These are phyloP conservation scores for Wilhelminamyces savonicus DNA, from an alignment of 805 yeast species.

Conservation along the genomic window DNA sequence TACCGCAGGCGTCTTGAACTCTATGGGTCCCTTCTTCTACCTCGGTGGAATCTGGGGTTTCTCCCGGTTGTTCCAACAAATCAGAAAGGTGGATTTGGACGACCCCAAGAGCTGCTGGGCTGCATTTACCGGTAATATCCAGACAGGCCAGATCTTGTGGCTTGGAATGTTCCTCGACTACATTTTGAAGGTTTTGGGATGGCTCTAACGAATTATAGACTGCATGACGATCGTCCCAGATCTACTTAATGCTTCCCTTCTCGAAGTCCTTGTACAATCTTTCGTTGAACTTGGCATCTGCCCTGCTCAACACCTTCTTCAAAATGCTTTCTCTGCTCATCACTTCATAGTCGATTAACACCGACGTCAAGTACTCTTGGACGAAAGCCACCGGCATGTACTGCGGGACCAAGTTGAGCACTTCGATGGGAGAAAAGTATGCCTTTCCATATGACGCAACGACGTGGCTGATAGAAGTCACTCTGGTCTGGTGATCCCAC, in stretches of 20 bases:
- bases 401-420: slow-evolving; percentile 24
- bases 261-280: slow-evolving; percentile 15
- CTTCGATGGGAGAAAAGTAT: slow-evolving; percentile 16
- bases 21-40: slow-evolving; percentile 84
- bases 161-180: slow-evolving; percentile 65
- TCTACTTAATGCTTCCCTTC: neutral
- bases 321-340: slow-evolving; percentile 11
- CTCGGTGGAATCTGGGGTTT: slow-evolving; percentile 63
- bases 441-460: slow-evolving; percentile 15
- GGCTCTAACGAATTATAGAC: slow-evolving; percentile 19
- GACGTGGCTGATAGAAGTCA: slow-evolving; percentile 22
- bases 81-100: slow-evolving; percentile 69
- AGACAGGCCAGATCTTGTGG: slow-evolving; percentile 66
- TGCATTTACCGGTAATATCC: slow-evolving; percentile 69
- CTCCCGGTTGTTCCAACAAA: slow-evolving; percentile 62
- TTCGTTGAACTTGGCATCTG: slow-evolving; percentile 18
- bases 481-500: slow-evolving; percentile 4
- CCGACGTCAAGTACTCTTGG: slow-evolving; percentile 16
- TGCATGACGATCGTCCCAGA: neutral
- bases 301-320: slow-evolving; percentile 22
- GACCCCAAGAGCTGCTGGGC: slow-evolving; percentile 79
- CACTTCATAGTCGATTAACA: slow-evolving; percentile 14
- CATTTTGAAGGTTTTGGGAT: slow-evolving; percentile 42
- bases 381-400: slow-evolving; percentile 23
- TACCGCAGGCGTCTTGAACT: slow-evolving; percentile 65